Evolutionary conservation across 2,329 filamentous ascomycete genomes (phyloP).

Genomic region (Neurospora crassa): DNA sequence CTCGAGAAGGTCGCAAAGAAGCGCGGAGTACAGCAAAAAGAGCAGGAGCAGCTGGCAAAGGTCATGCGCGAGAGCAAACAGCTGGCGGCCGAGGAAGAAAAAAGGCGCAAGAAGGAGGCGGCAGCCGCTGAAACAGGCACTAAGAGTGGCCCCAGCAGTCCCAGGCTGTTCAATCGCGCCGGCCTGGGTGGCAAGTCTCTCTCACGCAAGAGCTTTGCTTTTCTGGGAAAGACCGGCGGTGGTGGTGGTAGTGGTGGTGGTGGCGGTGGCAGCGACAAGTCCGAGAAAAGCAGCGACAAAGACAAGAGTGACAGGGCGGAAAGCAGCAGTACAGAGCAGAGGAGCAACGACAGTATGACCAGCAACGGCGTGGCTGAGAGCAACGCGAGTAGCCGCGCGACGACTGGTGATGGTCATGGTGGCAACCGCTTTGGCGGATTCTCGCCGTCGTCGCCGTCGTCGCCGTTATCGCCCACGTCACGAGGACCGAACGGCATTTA

Average conservation of each 20-base stretch:
- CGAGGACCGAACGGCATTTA: not conserved
- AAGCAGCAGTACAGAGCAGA: slow-evolving; percentile 6
- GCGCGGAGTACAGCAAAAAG: slow-evolving; percentile 36
- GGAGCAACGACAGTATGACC: slow-evolving; percentile 5
- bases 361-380: slow-evolving; percentile 19
- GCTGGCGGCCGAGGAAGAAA: slow-evolving; percentile 45
- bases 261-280: slow-evolving; percentile 27
- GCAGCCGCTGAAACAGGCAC: slow-evolving; percentile 21
- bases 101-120: slow-evolving; percentile 30
- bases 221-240: slow-evolving; percentile 38
- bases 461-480: not conserved
- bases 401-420: not conserved
- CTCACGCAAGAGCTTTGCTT: slow-evolving; percentile 64
- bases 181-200: slow-evolving; percentile 69
- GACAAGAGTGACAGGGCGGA: slow-evolving; percentile 22
- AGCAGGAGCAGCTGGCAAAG: slow-evolving; percentile 52
- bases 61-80: slow-evolving; percentile 59
- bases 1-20: slow-evolving; percentile 26
- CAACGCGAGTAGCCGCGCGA: slow-evolving; percentile 1
- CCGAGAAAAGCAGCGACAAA: slow-evolving; percentile 23
- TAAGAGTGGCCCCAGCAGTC: slow-evolving; percentile 14
- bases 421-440: not conserved
- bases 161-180: slow-evolving; percentile 53
- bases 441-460: not conserved
- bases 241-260: slow-evolving; percentile 20